Base-by-base conservation (phyloP, 2,329 filamentous ascomycete genomes). In the Botrytis aclada region DNA sequence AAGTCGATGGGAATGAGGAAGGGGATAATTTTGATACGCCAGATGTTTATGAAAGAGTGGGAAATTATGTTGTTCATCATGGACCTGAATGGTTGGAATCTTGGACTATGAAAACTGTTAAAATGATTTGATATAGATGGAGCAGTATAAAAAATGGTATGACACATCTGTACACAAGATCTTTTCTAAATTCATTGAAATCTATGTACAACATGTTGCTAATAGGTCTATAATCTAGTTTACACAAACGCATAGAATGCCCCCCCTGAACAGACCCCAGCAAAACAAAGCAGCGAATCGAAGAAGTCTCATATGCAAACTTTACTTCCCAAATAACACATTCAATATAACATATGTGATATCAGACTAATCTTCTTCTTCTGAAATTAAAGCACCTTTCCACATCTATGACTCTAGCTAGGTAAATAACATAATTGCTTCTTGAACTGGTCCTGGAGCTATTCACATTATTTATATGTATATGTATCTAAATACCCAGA, bases 381-480 rank as follows among this genome's bases (percentile, higher is more conserved):
- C 45, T 47, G 8, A 9, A 20, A 25, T 25, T 10, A 2, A 22
- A 47, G 0, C 20, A 8, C 4, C 20, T 22, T 45, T 22, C 1
- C 9, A 25, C 22, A 47, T 25, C 20, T 3, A 4, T 47, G 20
- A 25, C 20, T 10, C 10, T 22, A 9, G 20, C 20, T 47, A 47
- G 8, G 6, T 25, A n/a, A n/a, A 41, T 2, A 25, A n/a, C 10
- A 51, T 5, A 25, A 25, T 2, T 5, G 14, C 1, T 25, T 25
- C 4, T 4, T 14, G n/a, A 10, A 14, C 4, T n/a, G 8, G 4
- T 2, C 1, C 6, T 14, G 4, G 10, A 51, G 10, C 3, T 5
- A 3, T 14, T 6, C 25, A 14, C 47, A n/a, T 6, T 4, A 51
- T n/a, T n/a, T 14, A 14, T 14, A 12, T n/a, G 1, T 14, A n/a